Evolutionary conservation across 176 grass and related monocot species (phyloP).

Genomic region (Ananas comosus): DNA sequence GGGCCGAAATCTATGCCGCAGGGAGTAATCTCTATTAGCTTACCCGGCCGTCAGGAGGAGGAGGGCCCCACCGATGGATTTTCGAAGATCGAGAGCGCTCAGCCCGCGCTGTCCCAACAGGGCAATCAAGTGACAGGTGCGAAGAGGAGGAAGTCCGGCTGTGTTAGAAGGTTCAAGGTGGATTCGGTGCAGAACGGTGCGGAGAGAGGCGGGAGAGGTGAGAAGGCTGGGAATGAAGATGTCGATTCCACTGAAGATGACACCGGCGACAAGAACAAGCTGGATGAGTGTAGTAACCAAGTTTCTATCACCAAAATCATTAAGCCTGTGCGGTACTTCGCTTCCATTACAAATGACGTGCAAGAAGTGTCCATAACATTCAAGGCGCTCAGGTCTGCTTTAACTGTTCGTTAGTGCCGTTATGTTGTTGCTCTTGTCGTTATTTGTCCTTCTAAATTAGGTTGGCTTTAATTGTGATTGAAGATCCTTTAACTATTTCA

Average conservation of each 20-base stretch:
- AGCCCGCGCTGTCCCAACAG: constrained; percentile 27
- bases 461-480: no score
- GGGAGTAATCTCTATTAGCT: constrained; percentile 21
- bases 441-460: background rate
- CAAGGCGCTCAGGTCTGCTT: constrained; percentile 62
- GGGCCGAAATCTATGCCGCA: constrained; percentile 6
- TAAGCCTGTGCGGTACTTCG: constrained; percentile 56
- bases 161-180: constrained; percentile 69
- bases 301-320: constrained; percentile 59
- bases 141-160: constrained; percentile 92
- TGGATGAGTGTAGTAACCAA: constrained; percentile 25
- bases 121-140: constrained; percentile 73
- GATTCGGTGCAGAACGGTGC: constrained; percentile 24
- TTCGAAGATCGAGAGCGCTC: constrained; percentile 34
- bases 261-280: constrained; percentile 41
- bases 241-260: constrained; percentile 56
- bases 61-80: constrained; percentile 28
- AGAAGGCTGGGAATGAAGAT: constrained; percentile 30
- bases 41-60: constrained; percentile 31
- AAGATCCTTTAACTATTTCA: no score
- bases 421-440: background rate
- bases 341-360: constrained; percentile 45
- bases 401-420: background rate
- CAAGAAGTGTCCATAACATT: constrained; percentile 84
- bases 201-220: constrained; percentile 18